phyloP scores from a whole-genome alignment of 352 stramenopile genomes.

The Plasmopara halstedii region DNA sequence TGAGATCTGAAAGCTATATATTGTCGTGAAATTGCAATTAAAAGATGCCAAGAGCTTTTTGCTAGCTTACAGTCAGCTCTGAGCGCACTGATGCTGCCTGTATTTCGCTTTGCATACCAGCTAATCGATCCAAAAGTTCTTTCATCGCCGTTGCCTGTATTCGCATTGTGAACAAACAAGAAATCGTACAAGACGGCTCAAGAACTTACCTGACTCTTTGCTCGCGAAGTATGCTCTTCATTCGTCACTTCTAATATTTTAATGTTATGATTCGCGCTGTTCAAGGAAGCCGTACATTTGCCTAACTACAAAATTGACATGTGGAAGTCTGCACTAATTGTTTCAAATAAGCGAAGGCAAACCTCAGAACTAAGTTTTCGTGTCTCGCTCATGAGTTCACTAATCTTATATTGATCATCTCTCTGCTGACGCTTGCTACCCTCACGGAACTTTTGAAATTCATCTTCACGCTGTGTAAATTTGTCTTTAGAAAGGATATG shows the following conservation, averaged over 20 bases:
- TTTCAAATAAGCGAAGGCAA: not conserved
- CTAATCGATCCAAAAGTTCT: conserved; percentile 10
- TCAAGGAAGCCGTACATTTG: conserved; percentile 8
- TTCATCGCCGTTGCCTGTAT: conserved; percentile 14
- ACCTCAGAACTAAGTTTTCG: conserved; percentile 12
- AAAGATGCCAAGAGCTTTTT: not conserved
- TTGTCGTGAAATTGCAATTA: not conserved
- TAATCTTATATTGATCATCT: conserved; percentile 1
- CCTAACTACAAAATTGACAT: conserved; percentile 4
- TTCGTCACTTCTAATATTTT: conserved; percentile 9
- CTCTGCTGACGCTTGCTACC: conserved; percentile 11
- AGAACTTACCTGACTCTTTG: conserved; percentile 16
- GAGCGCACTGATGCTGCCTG: conserved; percentile 8
- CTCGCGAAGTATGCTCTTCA: conserved; percentile 7
- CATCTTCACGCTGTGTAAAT: conserved; percentile 4
- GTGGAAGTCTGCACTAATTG: not conserved
- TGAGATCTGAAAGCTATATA: conserved; percentile 22
- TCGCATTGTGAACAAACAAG: not conserved
- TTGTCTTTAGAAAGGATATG: not conserved
- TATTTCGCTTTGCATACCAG: conserved; percentile 26
- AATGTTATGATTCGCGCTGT: conserved; percentile 12
- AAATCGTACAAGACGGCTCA: not conserved
- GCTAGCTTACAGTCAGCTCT: conserved; percentile 17
- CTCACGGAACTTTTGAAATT: conserved; percentile 3
- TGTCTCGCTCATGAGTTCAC: conserved; percentile 10